A percentile compares a stretch with the other conserved stretches of the same genome.
phyloP scores from a whole-genome alignment of 495 filamentous ascomycete species.

The Podospora comata region DNA sequence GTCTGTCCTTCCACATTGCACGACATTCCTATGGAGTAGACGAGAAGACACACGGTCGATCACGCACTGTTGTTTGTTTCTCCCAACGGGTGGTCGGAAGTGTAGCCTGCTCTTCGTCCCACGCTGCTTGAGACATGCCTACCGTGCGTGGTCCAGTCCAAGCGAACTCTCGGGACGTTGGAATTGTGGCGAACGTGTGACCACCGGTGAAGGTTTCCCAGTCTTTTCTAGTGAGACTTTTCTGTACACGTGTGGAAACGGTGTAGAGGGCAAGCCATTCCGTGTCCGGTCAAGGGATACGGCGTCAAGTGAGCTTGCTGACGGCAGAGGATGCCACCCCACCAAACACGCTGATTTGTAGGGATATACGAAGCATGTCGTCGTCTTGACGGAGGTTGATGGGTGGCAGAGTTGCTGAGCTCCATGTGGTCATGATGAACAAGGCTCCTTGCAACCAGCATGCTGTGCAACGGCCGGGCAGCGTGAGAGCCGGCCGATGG shows the following conservation, averaged over 20 bases:
- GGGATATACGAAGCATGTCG: background rate
- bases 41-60: background rate
- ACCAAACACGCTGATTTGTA: too few species aligned
- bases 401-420: conserved; percentile 2
- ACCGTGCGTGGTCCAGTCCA: conserved; percentile 5
- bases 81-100: background rate
- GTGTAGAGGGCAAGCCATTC: background rate
- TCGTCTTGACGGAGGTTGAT: background rate
- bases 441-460: background rate
- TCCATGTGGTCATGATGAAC: conserved; percentile 9
- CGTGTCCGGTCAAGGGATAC: background rate
- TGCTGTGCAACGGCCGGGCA: conserved; percentile 18
- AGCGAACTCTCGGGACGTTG: background rate
- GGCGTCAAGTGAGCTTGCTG: background rate
- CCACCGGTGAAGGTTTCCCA: background rate
- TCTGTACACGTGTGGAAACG: background rate
- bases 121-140: conserved; percentile 1
- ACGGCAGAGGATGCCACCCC: background rate
- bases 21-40: conserved; percentile 1
- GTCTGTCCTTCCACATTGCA: background rate
- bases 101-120: background rate
- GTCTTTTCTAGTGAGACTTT: background rate
- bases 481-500: conserved; percentile 14
- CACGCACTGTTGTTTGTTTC: conserved; percentile 3
- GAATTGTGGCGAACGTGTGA: background rate